These are phyloP conservation scores for Straminergon stramineum DNA, from an alignment of 225 moss, liverwort and hornwort species.

Conservation along the genomic window DNA sequence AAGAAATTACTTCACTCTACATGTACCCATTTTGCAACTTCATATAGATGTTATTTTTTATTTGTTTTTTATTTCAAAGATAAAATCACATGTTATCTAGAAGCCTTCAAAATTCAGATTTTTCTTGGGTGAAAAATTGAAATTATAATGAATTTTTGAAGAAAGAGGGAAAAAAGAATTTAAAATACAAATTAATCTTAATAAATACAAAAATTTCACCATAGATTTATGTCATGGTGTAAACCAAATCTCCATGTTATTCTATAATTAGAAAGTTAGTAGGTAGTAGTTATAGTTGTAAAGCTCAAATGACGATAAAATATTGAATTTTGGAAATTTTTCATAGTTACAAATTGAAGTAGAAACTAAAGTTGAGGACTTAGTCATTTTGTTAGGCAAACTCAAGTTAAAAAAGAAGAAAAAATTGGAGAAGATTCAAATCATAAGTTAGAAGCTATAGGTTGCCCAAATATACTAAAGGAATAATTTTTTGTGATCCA, in stretches of 20 bases:
- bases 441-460: neutral
- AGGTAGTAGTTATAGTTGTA: neutral
- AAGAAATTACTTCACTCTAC: neutral
- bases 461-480: neutral
- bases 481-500: neutral
- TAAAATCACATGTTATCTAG: neutral
- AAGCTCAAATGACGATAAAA: neutral
- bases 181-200: neutral
- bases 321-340: neutral
- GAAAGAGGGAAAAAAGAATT: too few species aligned
- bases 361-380: neutral
- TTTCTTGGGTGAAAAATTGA: neutral
- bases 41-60: neutral
- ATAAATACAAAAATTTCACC: neutral
- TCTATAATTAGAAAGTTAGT: neutral
- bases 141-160: neutral
- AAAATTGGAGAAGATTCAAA: too few species aligned
- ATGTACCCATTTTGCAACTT: neutral
- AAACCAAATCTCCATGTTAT: neutral
- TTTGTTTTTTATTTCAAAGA: neutral
- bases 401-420: too few species aligned
- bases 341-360: neutral
- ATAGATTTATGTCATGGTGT: neutral
- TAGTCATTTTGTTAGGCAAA: neutral
- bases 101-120: neutral